Evolutionary conservation across 2,329 filamentous ascomycete genomes (phyloP).

Genomic region (Fusarium sp.): DNA sequence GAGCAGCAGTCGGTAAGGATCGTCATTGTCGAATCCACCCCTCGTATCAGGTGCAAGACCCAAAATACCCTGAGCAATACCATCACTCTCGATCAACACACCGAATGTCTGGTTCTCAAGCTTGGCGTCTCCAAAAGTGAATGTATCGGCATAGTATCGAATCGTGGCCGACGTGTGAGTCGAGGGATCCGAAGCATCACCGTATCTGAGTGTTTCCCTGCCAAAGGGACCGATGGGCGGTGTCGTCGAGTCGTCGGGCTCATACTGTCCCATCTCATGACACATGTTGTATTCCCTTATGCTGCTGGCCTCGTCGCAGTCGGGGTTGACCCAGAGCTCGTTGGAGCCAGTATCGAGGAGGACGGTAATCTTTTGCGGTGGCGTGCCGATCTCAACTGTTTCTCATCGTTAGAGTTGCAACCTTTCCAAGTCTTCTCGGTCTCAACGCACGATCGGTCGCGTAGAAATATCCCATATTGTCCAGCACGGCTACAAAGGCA

Average conservation of each 20-base stretch:
- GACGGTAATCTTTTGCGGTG: slow-evolving; percentile 58
- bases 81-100: slow-evolving; percentile 57
- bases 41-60: slow-evolving; percentile 60
- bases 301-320: slow-evolving; percentile 56
- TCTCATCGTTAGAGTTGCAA: not conserved
- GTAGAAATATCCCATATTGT: slow-evolving; percentile 55
- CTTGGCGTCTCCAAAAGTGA: slow-evolving; percentile 58
- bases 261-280: slow-evolving; percentile 56
- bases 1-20: slow-evolving; percentile 66
- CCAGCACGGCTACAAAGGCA: slow-evolving; percentile 46
- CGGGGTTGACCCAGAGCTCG: slow-evolving; percentile 67
- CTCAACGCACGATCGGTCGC: slow-evolving; percentile 51
- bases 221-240: slow-evolving; percentile 54
- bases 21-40: slow-evolving; percentile 51
- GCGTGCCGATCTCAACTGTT: slow-evolving; percentile 61
- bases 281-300: slow-evolving; percentile 53
- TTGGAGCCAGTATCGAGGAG: slow-evolving; percentile 65
- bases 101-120: slow-evolving; percentile 64
- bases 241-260: slow-evolving; percentile 55
- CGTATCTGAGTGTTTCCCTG: slow-evolving; percentile 53
- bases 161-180: slow-evolving; percentile 56
- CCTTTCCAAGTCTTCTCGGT: not conserved
- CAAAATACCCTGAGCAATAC: slow-evolving; percentile 64
- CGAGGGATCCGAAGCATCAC: slow-evolving; percentile 52
- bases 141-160: slow-evolving; percentile 59